Base-by-base conservation (phyloP, 2,329 filamentous ascomycete genomes). In the Ophiocordyceps camponoti-rufipedis region DNA sequence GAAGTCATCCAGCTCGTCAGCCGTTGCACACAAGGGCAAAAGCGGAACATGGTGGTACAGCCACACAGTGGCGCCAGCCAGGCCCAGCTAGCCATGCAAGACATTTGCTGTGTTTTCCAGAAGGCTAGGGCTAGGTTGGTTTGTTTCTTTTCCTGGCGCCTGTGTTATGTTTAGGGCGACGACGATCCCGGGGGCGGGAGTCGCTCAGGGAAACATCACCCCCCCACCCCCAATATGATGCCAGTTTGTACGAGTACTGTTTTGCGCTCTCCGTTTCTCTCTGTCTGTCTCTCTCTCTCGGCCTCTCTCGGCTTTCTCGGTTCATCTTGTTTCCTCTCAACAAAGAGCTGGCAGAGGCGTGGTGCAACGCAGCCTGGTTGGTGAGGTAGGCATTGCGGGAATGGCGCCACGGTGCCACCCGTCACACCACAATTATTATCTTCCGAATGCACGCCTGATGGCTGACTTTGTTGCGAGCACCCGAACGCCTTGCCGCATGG, bases 331-430 rank as follows among this genome's bases (percentile, higher is more conserved):
- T 14, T n/a, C 23, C 33, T 35, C 14, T 35, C 33, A 35, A 33
- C 13, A 8, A 33, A 11, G 14, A 35, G 12, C 33, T 42, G 23
- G 19, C 41, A 42, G 5, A 19, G 39, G 28, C 28, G 32, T 28
- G 8, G 46, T 45, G 40, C 39, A 33, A 47, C 43, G 40, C 42
- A 18, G 32, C 44, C 31, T 19, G 19, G 44, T n/a, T 42, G 19
- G 41, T 18, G 23, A 18, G 29, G 32, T 43, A 43, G 41, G 16
- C 28, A 33, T 35, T 41, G 46, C 32, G 33, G 41, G 40, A 45
- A 45, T 47, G 44, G 46, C 40, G 44, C 46, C 46, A 47, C 46
- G 43, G 35, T 28, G 12, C 35, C n/a, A 38, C 28, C 33, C n/a
- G 45, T 46, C 35, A 23, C 45, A 43, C 43, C 28, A 18, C 13